phyloP scores from a whole-genome alignment of 768 basidiomycete species.

The Austroboletus festivus region DNA sequence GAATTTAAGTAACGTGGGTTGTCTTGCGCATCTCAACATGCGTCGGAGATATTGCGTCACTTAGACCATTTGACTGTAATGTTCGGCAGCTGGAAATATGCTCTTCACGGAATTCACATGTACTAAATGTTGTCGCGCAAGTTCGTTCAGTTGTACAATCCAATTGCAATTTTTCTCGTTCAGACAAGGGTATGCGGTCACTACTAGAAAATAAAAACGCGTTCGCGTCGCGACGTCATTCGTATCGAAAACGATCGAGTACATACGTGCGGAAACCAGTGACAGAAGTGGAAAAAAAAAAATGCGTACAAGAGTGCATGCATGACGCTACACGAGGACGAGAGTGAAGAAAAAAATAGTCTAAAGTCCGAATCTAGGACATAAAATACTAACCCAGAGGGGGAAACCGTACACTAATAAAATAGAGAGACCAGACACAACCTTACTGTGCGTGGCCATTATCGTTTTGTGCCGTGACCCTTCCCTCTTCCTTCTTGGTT shows the following conservation, averaged over 20 bases:
- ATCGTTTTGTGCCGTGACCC: conserved; percentile 4
- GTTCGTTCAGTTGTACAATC: conserved; percentile 5
- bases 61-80: conserved; percentile 9
- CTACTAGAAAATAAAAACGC: not conserved
- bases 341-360: conserved; percentile 14
- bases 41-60: too few relatives aligned
- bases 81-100: not conserved
- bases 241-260: conserved; percentile 7
- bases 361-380: conserved; percentile 29
- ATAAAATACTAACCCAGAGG: conserved; percentile 10
- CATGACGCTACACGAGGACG: conserved; percentile 10
- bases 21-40: not conserved
- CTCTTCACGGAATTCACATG: not conserved
- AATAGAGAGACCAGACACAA: not conserved
- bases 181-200: not conserved
- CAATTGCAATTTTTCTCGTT: not conserved
- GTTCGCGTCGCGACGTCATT: not conserved
- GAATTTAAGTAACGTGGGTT: conserved; percentile 16
- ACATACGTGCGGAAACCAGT: conserved; percentile 12
- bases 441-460: conserved; percentile 14
- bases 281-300: conserved; percentile 10
- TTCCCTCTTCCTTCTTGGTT: conserved; percentile 28
- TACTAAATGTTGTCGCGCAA: conserved; percentile 4
- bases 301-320: conserved; percentile 23
- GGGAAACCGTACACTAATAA: conserved; percentile 6